A percentile compares a stretch with the other conserved stretches of the same genome.
Conservation (phyloP, 768 basidiomycete species). For the Russula vinacea region DNA sequence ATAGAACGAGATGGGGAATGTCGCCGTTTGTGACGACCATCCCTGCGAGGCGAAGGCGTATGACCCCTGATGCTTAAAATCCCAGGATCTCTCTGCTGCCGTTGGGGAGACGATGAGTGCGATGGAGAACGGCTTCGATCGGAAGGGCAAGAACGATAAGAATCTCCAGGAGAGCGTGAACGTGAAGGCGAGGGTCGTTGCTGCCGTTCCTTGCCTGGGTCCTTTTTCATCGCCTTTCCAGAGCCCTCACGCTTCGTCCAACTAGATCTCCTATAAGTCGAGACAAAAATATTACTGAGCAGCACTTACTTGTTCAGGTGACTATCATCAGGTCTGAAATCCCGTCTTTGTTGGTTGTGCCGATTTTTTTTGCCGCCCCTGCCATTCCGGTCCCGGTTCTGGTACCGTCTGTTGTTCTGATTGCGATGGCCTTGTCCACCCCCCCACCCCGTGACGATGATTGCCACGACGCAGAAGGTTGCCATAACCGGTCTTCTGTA, state of each 20-base stretch:
- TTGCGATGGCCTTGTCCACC: conserved; percentile 39
- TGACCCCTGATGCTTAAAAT: conserved; percentile 44
- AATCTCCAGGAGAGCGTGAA: conserved; percentile 58
- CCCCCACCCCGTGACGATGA: conserved; percentile 36
- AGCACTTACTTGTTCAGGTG: conserved; percentile 67
- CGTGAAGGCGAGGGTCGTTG: conserved; percentile 48
- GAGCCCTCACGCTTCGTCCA: conserved; percentile 63
- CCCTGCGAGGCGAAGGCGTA: conserved; percentile 48
- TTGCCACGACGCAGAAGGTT: conserved; percentile 69
- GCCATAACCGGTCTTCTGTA: conserved; percentile 62
- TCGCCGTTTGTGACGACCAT: conserved; percentile 37
- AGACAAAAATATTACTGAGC: neutral
- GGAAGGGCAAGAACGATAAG: conserved; percentile 61
- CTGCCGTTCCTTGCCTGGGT: conserved; percentile 44
- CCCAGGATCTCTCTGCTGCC: conserved; percentile 52
- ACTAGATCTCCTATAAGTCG: conserved; percentile 38
- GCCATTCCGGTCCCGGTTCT: conserved; percentile 28
- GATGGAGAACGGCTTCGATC: conserved; percentile 66
- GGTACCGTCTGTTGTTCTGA: conserved; percentile 39
- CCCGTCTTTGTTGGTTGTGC: conserved; percentile 40
- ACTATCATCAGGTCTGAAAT: conserved; percentile 56
- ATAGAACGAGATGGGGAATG: conserved; percentile 36
- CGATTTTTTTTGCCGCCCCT: conserved; percentile 32
- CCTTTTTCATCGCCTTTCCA: conserved; percentile 41
- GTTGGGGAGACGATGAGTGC: conserved; percentile 58